Base-by-base conservation (phyloP, 1,284 basidiomycete genomes). In the Apiotrichum mycotoxinovorans region DNA sequence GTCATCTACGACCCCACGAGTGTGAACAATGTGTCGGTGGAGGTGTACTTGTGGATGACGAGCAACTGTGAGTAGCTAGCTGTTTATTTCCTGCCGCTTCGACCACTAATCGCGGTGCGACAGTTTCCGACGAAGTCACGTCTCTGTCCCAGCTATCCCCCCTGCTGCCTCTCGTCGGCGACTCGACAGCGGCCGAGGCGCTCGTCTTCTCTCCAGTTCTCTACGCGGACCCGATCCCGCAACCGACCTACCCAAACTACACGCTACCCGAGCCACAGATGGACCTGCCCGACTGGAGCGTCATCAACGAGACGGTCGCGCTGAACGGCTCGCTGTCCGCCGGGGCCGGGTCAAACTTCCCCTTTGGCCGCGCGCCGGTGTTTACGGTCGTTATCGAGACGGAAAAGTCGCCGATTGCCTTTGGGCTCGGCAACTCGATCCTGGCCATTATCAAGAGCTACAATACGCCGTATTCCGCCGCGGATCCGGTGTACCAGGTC, bases 191-290 rank as follows among this genome's bases (percentile, higher is more conserved):
- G 1, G 86, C 84, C 54, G 83, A 87, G 67, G 87, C 83, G 0
- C 75, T 93, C n/a, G 67, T 92, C 15, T 89, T 89, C 72, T 91
- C 89, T 0, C 83, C 85, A 0, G 73, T 84, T 0, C 83, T 87
- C 50, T 73, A 78, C 15, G 27, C 65, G 72, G 5, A 64, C 67
- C 15, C 65, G 52, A 30, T 70, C 2, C 52, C 63, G 1, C 69
- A 79, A 50, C 87, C 87, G 0, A 75, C 76, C 14, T 93, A 84
- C 67, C 90, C 90, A 10, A 91, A 91, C 68, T 93, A 90, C 72
- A 87, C 87, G 1, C 81, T 93, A 0, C 85, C 87, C 1, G 63
- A 78, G 0, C 83, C 85, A 0, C 83, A 85, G 63, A 66, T 82
- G 15, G 75, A 82, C 0, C 65, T 79, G n/a, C 81, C 83, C 0